Percentiles rank a stretch among this genome's conserved stretches.
These are phyloP conservation scores for Tricharina praecox DNA, from an alignment of 495 filamentous ascomycete species.

Conservation along the genomic window DNA sequence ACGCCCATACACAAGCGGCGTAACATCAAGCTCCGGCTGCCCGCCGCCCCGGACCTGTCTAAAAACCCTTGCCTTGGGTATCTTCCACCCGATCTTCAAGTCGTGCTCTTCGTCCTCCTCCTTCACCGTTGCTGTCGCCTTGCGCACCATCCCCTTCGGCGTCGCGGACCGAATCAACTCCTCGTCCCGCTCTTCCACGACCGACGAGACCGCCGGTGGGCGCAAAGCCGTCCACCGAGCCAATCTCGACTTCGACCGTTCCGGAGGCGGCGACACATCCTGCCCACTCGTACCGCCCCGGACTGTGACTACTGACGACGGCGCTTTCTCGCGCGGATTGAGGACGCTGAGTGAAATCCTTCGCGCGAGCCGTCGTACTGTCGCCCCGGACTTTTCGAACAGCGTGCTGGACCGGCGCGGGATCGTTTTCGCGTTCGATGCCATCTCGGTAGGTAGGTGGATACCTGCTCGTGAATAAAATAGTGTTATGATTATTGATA, in stretches of 20 bases:
- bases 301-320: background rate
- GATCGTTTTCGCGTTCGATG: background rate
- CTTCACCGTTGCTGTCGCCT: background rate
- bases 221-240: background rate
- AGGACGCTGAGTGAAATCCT: background rate
- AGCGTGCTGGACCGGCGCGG: slow-evolving; percentile 3
- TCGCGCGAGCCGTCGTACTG: slow-evolving; percentile 4
- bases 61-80: background rate
- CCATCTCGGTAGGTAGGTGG: too few relatives aligned
- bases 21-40: slow-evolving; percentile 2
- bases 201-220: background rate
- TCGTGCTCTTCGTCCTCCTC: background rate
- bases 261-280: background rate
- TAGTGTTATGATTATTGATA: too few relatives aligned
- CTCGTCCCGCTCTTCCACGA: background rate
- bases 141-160: background rate
- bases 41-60: slow-evolving; percentile 1
- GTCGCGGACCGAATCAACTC: slow-evolving; percentile 3
- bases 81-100: background rate
- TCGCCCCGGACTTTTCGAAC: background rate
- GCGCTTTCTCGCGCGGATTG: background rate
- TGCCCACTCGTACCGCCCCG: background rate
- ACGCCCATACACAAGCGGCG: background rate
- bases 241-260: background rate
- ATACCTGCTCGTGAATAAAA: too few relatives aligned